phyloP scores from a whole-genome alignment of 352 stramenopile species.

The Globisporangium emineosum region DNA sequence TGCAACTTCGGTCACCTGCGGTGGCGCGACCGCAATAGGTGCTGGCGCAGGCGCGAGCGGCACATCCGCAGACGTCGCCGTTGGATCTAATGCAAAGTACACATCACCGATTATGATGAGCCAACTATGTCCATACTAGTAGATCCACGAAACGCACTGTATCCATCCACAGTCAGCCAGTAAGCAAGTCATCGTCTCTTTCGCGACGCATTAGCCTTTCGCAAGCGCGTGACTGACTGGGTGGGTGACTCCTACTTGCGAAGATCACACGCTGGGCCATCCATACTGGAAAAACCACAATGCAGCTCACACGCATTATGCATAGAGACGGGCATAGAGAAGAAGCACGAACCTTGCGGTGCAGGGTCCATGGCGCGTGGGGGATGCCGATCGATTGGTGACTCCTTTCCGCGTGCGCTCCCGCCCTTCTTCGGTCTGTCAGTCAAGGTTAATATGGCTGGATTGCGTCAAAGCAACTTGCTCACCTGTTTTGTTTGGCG shows the following conservation, averaged over 20 bases:
- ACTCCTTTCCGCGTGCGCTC: neutral
- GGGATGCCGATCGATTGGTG: conserved; percentile 1
- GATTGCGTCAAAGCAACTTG: neutral
- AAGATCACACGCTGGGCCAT: neutral
- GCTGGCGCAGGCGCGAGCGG: neutral
- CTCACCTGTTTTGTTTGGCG: neutral
- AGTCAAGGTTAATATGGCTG: too few relatives aligned
- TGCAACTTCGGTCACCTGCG: neutral
- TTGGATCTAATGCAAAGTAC: neutral
- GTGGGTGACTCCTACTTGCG: neutral
- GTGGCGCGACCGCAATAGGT: neutral
- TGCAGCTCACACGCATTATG: neutral
- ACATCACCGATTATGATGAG: neutral
- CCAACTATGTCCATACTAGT: neutral
- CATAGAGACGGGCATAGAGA: neutral
- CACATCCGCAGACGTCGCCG: neutral
- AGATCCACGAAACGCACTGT: neutral
- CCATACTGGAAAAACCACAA: neutral
- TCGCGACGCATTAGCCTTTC: neutral
- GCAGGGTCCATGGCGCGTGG: conserved; percentile 1
- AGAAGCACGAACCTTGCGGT: neutral
- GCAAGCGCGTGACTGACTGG: neutral
- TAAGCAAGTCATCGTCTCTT: neutral
- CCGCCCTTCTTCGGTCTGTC: neutral
- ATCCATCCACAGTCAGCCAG: neutral